Evolutionary conservation across 306 rosid species (phyloP).

Genomic region (peach (Prunus persica)): Prunus_persica_NCBIv2 NC_034009.1:47367001-47367500

Average conservation of each 20-base stretch:
- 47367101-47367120: neutral
- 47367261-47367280: conserved; percentile 87
- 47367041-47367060: neutral
- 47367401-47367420: neutral
- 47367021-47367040: neutral
- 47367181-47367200: neutral
- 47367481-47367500: neutral
- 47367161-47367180: neutral
- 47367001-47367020: too few relatives aligned
- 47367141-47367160: neutral
- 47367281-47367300: conserved; percentile 72
- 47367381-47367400: neutral
- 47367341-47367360: conserved; percentile 74
- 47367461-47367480: neutral
- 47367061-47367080: neutral
- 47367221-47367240: conserved; percentile 40
- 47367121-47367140: neutral
- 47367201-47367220: neutral
- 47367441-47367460: neutral
- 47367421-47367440: neutral
- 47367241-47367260: conserved; percentile 56
- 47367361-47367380: neutral
- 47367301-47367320: conserved; percentile 71
- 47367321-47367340: conserved; percentile 33
- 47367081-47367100: neutral